Conservation (phyloP, 805 yeast genomes). For the Wickerhamomyces rabaulensis region DNA sequence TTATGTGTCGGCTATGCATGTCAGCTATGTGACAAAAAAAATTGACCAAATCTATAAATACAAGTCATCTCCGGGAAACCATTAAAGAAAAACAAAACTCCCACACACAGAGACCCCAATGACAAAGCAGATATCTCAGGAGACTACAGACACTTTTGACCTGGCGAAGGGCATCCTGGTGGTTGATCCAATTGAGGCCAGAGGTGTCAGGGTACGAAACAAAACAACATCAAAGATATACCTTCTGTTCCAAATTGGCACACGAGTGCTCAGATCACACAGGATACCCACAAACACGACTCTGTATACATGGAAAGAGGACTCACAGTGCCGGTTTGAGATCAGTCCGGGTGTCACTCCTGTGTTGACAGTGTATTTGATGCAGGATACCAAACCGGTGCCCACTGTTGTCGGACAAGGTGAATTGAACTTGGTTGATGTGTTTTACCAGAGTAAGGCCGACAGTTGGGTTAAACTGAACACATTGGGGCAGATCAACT, state of each 20-base stretch:
- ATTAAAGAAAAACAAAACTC: too few relatives aligned
- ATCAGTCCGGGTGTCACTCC: conserved; percentile 13
- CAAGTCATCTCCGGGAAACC: too few relatives aligned
- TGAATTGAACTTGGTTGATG: conserved; percentile 13
- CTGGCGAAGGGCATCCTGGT: conserved; percentile 20
- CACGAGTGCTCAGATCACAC: conserved; percentile 13
- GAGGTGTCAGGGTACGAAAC: conserved; percentile 5
- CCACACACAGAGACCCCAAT: too few relatives aligned
- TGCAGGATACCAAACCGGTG: conserved; percentile 11
- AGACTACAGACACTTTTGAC: too few relatives aligned
- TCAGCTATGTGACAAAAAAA: too few relatives aligned
- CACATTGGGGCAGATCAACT: conserved; percentile 14
- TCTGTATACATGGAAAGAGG: conserved; percentile 16
- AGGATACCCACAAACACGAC: neutral
- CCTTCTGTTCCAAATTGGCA: conserved; percentile 19
- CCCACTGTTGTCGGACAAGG: conserved; percentile 15
- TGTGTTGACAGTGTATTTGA: conserved; percentile 10
- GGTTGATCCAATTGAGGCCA: conserved; percentile 21
- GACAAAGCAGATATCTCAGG: too few relatives aligned
- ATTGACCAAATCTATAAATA: too few relatives aligned
- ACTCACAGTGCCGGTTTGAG: conserved; percentile 21
- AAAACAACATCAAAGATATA: conserved; percentile 5
- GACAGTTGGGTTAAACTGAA: conserved; percentile 12
- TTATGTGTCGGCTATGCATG: too few relatives aligned
- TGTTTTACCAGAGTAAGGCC: conserved; percentile 9